These are phyloP conservation scores for Pichia scutulata DNA, from an alignment of 805 yeast genomes.

Conservation along the genomic window DNA sequence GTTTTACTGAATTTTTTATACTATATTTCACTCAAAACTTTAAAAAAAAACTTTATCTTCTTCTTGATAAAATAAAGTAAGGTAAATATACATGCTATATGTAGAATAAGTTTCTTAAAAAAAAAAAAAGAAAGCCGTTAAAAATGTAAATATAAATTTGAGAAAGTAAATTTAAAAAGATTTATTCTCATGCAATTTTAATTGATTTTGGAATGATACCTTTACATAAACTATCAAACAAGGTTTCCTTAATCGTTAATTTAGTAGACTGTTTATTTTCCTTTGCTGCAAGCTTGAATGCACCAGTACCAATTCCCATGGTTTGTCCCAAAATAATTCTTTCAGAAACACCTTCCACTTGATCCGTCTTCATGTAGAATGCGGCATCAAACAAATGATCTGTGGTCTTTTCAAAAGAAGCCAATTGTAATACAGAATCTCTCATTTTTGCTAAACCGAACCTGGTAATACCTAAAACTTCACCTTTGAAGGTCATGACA, in stretches of 20 bases:
- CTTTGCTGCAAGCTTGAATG: constrained; percentile 74
- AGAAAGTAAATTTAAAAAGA: background rate
- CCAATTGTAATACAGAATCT: constrained; percentile 93
- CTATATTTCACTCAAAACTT: background rate
- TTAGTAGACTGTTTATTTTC: constrained; percentile 31
- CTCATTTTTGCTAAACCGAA: constrained; percentile 98
- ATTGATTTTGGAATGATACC: constrained; percentile 16
- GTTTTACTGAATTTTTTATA: background rate
- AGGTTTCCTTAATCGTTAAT: constrained; percentile 33
- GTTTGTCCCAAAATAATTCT: constrained; percentile 97
- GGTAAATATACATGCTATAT: background rate
- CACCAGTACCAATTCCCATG: constrained; percentile 96
- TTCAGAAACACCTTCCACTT: constrained; percentile 95
- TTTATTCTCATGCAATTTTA: constrained; percentile 8
- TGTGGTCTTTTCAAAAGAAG: constrained; percentile 96
- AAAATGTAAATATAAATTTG: background rate
- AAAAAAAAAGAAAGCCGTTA: background rate
- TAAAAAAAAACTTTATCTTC: background rate
- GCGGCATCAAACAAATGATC: constrained; percentile 98
- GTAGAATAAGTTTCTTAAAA: background rate
- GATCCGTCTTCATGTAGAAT: constrained; percentile 92
- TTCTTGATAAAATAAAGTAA: too few species aligned
- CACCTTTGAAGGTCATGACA: constrained; percentile 98
- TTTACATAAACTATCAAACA: constrained; percentile 39
- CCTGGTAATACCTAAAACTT: constrained; percentile 94